Base-by-base conservation (phyloP, 2,329 filamentous ascomycete species). In the Scorias spongiosa region DNA sequence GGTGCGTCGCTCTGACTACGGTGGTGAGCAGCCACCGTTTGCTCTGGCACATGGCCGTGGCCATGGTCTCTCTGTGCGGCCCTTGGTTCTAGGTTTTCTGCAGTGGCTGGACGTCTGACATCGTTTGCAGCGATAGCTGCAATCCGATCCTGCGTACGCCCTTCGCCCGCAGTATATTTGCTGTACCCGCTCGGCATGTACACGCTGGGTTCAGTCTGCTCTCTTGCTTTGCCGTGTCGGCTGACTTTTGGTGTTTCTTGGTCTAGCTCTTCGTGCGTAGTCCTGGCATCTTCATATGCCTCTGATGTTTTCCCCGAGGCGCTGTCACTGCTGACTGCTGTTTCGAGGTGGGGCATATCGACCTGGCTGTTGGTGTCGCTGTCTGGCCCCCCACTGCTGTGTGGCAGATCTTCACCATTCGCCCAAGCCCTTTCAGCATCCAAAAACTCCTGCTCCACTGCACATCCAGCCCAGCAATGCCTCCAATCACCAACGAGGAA, bases 391-490 rank as follows among this genome's bases (percentile, higher is more conserved):
- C 11, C 14, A 7, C 38, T 40, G 14, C 18, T 40, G 38, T 20
- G 12, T 12, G 38, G 38, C 38, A 45, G 43, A 38, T 45, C 40
- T n/a, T 28, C 30, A 12, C 40, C 41, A 17, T 44, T 42, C 10
- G 36, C 39, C 6, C 43, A 34, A 6, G 36, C 29, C 37, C 42
- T 41, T 55, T 84, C 80, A 50, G 80, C 70, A 52, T 84, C 77
- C 30, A 87, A 79, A 57, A 75, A 89, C 51, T 78, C 78, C 49
- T 85, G 79, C 63, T 96, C 89, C 10, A 84, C 93, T 69, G 81
- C 87, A 67, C 89, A 96, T 8, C 89, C 89, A 61, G 91, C 87
- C 89, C 89, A 96, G 66, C 89, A 96, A 53, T 93, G 81, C 54
- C 87, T 80, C 89, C 89, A 96, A 59, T 96, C 83, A 57, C 86